Evolutionary conservation across 176 grass and related monocot genomes (phyloP), one percentile per base, ranked within the genome.

Genomic region (Microstegium vimineum): DNA sequence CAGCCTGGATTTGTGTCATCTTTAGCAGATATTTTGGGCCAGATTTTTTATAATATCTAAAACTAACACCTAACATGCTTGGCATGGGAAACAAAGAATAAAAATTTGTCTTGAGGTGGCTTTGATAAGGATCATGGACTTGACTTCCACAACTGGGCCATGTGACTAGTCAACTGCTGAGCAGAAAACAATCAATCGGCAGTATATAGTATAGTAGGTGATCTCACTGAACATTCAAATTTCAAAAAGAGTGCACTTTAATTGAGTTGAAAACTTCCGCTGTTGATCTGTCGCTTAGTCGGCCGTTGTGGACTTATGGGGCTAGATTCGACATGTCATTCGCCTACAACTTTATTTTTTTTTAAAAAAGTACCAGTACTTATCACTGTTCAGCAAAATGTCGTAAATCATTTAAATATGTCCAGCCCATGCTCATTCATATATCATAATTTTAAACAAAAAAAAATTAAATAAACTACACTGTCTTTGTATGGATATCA

Each of bases 81-180:
- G 49, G 1, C 17, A 22, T n/a, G 52, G 8, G 63, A 70, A 52
- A 28, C 0, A 74, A 33, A 73, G 20, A 0, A 15, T 62, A 32
- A 33, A 43, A 69, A 38, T 34, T 69, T 20, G 36, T 4, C 11
- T 36, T 81, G 76, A 75, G 23, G 60, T 89, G 69, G 61, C 81
- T 17, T 11, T 26, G 5, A 76, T 85, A 81, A 81, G 82, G 33
- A 80, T 80, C 23, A 8, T 16, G 14, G 1, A 42, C 32, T 80
- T 75, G 87, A 89, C 63, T 76, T 62, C 8, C 34, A 20, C 52
- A 76, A 34, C 20, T 16, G 52, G n/a, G 62, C 71, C 77, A 85
- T 85, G 65, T 77, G 87, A 26, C 25, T 33, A 85, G 82, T 85
- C 82, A 89, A 81, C 87, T 72, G 71, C 63, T 26, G 4, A 62